phyloP scores from a whole-genome alignment of 1,284 basidiomycete genomes.

The Meira miltonrushii region DNA sequence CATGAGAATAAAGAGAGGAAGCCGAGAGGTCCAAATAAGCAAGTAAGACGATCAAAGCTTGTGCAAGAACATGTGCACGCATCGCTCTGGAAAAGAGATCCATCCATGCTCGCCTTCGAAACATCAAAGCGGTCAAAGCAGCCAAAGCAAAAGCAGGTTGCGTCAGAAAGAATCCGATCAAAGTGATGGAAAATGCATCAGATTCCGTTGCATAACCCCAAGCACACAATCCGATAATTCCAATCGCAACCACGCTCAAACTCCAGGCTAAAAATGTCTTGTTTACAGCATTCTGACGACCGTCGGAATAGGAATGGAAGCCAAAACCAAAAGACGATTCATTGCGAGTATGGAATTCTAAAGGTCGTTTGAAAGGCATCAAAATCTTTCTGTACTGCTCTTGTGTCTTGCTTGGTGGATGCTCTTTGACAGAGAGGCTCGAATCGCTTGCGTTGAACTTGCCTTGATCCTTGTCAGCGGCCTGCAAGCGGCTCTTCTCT shows the following conservation, averaged over 20 bases:
- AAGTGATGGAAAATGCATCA: slow-evolving; percentile 26
- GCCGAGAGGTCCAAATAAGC: slow-evolving; percentile 11
- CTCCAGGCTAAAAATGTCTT: slow-evolving; percentile 23
- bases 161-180: slow-evolving; percentile 31
- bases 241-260: slow-evolving; percentile 21
- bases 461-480: background rate
- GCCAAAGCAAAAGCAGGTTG: slow-evolving; percentile 27
- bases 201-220: slow-evolving; percentile 26
- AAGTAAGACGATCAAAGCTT: slow-evolving; percentile 6
- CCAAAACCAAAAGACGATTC: background rate
- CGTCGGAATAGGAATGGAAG: slow-evolving; percentile 11
- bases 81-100: slow-evolving; percentile 26
- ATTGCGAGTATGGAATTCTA: background rate
- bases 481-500: background rate
- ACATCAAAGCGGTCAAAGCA: slow-evolving; percentile 21
- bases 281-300: slow-evolving; percentile 3
- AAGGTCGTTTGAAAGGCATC: background rate
- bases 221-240: slow-evolving; percentile 23
- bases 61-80: slow-evolving; percentile 8
- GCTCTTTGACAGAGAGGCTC: background rate
- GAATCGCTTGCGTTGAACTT: background rate
- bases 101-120: slow-evolving; percentile 26
- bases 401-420: background rate
- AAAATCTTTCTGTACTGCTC: too few species aligned
- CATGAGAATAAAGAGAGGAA: slow-evolving; percentile 11